phyloP scores from a whole-genome alignment of 2,329 filamentous ascomycete species.

The Pyricularia sp. region DNA sequence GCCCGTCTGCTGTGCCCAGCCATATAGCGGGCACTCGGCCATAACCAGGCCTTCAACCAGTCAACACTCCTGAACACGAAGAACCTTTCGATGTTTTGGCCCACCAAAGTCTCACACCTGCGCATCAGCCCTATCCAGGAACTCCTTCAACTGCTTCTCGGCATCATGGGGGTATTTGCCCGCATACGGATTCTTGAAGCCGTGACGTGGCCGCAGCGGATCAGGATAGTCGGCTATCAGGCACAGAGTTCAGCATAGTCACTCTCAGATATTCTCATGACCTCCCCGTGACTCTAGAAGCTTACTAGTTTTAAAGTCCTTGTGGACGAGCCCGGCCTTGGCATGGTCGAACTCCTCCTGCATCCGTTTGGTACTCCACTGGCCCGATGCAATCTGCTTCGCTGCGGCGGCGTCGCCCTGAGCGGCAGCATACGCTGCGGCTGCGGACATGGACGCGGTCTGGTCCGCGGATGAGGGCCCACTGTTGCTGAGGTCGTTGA shows the following conservation, averaged over 20 bases:
- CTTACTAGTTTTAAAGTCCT: conserved; percentile 37
- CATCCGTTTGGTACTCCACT: conserved; percentile 21
- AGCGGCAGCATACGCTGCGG: conserved; percentile 6
- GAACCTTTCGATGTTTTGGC: not conserved
- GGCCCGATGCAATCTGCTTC: not conserved
- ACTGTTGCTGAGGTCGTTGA: not conserved
- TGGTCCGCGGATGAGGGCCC: not conserved
- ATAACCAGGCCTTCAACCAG: not conserved
- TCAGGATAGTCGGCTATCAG: conserved; percentile 31
- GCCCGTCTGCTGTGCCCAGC: not conserved
- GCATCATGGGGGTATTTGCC: conserved; percentile 19
- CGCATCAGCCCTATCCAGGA: conserved; percentile 1
- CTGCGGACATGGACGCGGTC: not conserved
- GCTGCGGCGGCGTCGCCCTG: conserved; percentile 2
- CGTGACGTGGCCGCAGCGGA: conserved; percentile 30
- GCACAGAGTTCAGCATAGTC: not conserved
- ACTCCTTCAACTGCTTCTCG: conserved; percentile 26
- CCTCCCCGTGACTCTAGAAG: no score
- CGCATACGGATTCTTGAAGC: conserved; percentile 15
- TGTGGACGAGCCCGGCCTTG: conserved; percentile 30
- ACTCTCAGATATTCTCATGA: not conserved
- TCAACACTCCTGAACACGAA: not conserved
- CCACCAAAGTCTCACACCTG: not conserved
- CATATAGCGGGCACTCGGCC: not conserved
- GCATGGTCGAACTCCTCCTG: conserved; percentile 32